Base-by-base conservation (phyloP, 345 rosid genomes). In the Physaria fendleri region DNA sequence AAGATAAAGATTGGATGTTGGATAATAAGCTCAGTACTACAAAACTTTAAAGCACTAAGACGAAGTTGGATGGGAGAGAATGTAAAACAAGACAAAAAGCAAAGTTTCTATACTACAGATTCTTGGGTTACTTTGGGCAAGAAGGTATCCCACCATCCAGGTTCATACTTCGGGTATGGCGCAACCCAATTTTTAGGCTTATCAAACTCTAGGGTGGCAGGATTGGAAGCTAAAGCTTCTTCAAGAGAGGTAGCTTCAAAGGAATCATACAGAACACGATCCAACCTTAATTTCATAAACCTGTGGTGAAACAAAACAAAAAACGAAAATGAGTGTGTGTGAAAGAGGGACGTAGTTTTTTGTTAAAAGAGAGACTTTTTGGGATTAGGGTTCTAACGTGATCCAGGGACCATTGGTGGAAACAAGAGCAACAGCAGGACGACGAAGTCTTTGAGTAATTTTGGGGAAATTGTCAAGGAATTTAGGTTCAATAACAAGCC, bases 371-470 rank as follows among this genome's bases (percentile, higher is more conserved):
- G 6, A 16, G 2, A 18, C 27, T 2, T 21, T 3, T 21, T 3
- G 17, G 14, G 27, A 18, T 21, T 12, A 63, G 3, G 39, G 42
- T 5, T 44, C 82, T 83, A 76, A 88, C 95, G 99, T 92, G 69
- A 92, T 88, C 99, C 97, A 92, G 39, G 91, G 71, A 14, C 85
- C 89, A 58, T 92, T 87, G 21, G 95, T 92, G 28, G 99, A 92
- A 50, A 92, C 94, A 41, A 88, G 78, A 66, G 99, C 95, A 15
- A 86, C 97, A 23, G 95, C 97, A n/a, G 99, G 99, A 61, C 99
- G 82, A 64, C 78, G 71, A 33, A 92, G 79, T 69, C 97, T 78
- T 50, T 82, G 85, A 43, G 87, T 78, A 60, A 92, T 64, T 64
- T 83, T 62, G 1, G 99, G 97, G 84, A 86, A 85, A 7, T 83